phyloP scores from a whole-genome alignment of 768 basidiomycete species.

The Termitomyces sp. region DNA sequence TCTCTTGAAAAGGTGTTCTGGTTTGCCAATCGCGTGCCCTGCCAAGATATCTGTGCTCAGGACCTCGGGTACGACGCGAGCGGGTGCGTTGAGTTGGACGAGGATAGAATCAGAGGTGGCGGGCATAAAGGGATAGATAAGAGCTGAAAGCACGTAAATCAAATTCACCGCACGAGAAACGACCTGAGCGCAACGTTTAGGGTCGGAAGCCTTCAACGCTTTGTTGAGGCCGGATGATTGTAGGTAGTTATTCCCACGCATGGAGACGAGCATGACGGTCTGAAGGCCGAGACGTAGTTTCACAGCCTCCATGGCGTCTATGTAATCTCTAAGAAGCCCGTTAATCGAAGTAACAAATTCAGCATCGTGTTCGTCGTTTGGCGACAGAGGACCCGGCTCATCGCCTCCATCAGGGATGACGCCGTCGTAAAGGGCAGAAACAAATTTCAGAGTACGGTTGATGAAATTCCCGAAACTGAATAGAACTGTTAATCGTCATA shows the following conservation, averaged over 20 bases:
- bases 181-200: constrained; percentile 85
- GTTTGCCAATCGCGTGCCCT: constrained; percentile 80
- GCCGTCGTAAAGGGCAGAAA: constrained; percentile 76
- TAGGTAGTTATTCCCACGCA: constrained; percentile 89
- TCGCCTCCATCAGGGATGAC: constrained; percentile 78
- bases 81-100: constrained; percentile 83
- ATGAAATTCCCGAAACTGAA: constrained; percentile 94
- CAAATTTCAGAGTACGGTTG: constrained; percentile 91
- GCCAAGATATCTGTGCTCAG: constrained; percentile 79
- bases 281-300: constrained; percentile 87
- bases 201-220: constrained; percentile 75
- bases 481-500: not conserved
- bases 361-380: constrained; percentile 58
- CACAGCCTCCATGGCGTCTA: constrained; percentile 84
- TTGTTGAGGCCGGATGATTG: constrained; percentile 91
- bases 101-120: constrained; percentile 78
- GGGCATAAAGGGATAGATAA: constrained; percentile 97
- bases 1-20: constrained; percentile 88
- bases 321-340: constrained; percentile 69
- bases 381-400: constrained; percentile 60
- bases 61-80: constrained; percentile 68
- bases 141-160: constrained; percentile 82
- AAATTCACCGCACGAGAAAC: constrained; percentile 87
- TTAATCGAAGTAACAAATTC: constrained; percentile 83
- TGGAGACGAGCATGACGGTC: constrained; percentile 85